Base-by-base conservation (phyloP, 148 eudicot genomes). In the Nepenthes gracilis region DNA sequence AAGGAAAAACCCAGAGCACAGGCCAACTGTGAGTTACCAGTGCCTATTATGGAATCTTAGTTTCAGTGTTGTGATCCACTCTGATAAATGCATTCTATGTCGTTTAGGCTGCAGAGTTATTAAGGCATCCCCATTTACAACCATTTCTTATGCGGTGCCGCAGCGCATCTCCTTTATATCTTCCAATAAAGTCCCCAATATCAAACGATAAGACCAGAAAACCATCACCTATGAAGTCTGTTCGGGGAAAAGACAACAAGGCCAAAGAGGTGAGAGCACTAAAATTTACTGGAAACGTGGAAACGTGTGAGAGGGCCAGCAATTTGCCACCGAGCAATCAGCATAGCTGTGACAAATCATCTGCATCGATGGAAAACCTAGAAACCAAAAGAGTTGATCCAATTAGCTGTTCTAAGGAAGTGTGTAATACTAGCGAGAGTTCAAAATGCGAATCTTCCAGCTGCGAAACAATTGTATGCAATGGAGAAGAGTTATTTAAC, bases 361-460 rank as follows among this genome's bases (percentile, higher is more conserved):
- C 80, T 35, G 64, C 73, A 13, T 60, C 77, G 0, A 67, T 77
- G 12, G 80, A 85, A 64, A 77, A 70, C 62, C 93, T 83, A 40
- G 90, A 80, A 79, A 84, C 96, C 54, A 88, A 88, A 74, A 70
- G 86, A 67, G 94, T 92, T 58, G 98, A 92, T 75, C 86, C 81
- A 1, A 85, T 90, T 13, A 83, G 96, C 73, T 91, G 72, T 61
- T 75, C 77, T 2, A 74, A 75, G 43, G 83, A 74, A 67, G 65
- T 76, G 45, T 86, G 70, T 14, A 71, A 75, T 64, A 78, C 74
- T 49, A 75, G 81, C 64, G 96, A 81, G 54, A 87, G 64, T 60
- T 80, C 84, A 1, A 86, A 72, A 62, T 72, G 83, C 54, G 83
- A 70, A 64, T 77, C 77, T 33, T 72, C 78, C 45, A 70, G 77